Percentiles rank a stretch among this genome's conserved stretches.
Evolutionary conservation across 306 rosid species (phyloP).

Genomic region (Lathyrus aphaca): DNA sequence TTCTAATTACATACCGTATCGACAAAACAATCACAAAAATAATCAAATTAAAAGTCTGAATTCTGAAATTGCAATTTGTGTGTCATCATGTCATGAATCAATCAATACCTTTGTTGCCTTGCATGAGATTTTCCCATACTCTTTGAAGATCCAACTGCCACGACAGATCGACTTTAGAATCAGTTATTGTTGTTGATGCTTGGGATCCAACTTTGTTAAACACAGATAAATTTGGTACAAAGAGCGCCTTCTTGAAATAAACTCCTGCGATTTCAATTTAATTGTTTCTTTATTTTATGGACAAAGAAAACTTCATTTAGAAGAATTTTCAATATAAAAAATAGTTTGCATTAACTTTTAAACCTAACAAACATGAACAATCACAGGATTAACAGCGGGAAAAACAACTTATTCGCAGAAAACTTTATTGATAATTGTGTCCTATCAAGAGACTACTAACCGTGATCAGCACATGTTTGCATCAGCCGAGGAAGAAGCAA

Average conservation of each 20-base stretch:
- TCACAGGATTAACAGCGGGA: neutral
- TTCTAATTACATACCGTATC: slow-evolving; percentile 2
- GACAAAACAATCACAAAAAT: neutral
- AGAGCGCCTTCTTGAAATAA: slow-evolving; percentile 86
- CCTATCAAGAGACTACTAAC: slow-evolving; percentile 49
- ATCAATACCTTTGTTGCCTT: slow-evolving; percentile 62
- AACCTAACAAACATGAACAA: neutral
- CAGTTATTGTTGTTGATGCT: slow-evolving; percentile 47
- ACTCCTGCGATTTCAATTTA: slow-evolving; percentile 64
- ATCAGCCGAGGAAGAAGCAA: slow-evolving; percentile 84
- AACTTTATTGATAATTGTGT: neutral
- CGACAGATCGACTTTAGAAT: slow-evolving; percentile 71
- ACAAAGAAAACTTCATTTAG: slow-evolving; percentile 9
- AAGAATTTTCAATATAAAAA: neutral
- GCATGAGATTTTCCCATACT: slow-evolving; percentile 85
- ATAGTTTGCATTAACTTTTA: slow-evolving; percentile 6
- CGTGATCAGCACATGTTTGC: slow-evolving; percentile 84
- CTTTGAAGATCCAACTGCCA: slow-evolving; percentile 87
- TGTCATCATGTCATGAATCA: slow-evolving; percentile 9
- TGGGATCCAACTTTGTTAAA: slow-evolving; percentile 82
- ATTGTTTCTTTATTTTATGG: slow-evolving; percentile 4
- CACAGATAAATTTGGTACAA: slow-evolving; percentile 79
- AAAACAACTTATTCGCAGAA: slow-evolving; percentile 8
- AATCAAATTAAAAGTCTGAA: slow-evolving; percentile 8
- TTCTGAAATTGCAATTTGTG: slow-evolving; percentile 4